Evolutionary conservation across 176 grass and related monocot genomes (phyloP).

Genomic region (Echinochloa phyllopogon): DNA sequence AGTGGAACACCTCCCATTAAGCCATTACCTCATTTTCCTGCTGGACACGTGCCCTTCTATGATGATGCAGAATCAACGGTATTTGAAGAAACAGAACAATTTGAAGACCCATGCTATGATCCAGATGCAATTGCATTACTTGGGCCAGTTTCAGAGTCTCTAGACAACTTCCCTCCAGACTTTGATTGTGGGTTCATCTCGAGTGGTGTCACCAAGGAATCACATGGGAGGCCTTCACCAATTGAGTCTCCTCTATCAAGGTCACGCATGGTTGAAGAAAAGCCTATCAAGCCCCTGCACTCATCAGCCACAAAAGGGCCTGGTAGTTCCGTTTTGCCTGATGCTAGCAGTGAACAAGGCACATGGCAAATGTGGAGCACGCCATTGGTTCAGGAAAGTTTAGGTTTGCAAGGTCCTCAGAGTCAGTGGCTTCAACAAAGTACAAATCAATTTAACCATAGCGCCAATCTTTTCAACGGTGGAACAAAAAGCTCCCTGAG

Average conservation of each 20-base stretch:
- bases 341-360: conserved; percentile 61
- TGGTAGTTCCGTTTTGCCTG: conserved; percentile 48
- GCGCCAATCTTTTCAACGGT: conserved; percentile 53
- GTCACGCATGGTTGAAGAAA: conserved; percentile 62
- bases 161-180: conserved; percentile 71
- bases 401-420: conserved; percentile 68
- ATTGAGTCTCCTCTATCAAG: conserved; percentile 80
- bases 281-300: conserved; percentile 36
- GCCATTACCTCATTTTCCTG: conserved; percentile 47
- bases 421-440: conserved; percentile 58
- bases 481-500: conserved; percentile 40
- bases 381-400: conserved; percentile 74
- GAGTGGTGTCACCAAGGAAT: conserved; percentile 46
- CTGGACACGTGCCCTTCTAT: conserved; percentile 55
- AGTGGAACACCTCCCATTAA: conserved; percentile 38
- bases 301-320: conserved; percentile 38
- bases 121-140: conserved; percentile 77
- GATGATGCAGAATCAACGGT: conserved; percentile 50
- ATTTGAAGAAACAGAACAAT: conserved; percentile 67
- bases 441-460: conserved; percentile 55
- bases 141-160: conserved; percentile 79
- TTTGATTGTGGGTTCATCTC: conserved; percentile 54
- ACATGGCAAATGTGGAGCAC: conserved; percentile 92
- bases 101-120: conserved; percentile 92
- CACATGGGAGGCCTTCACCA: conserved; percentile 78